Conservation (phyloP, 768 basidiomycete species). For the Suillus hirtellus region DNA sequence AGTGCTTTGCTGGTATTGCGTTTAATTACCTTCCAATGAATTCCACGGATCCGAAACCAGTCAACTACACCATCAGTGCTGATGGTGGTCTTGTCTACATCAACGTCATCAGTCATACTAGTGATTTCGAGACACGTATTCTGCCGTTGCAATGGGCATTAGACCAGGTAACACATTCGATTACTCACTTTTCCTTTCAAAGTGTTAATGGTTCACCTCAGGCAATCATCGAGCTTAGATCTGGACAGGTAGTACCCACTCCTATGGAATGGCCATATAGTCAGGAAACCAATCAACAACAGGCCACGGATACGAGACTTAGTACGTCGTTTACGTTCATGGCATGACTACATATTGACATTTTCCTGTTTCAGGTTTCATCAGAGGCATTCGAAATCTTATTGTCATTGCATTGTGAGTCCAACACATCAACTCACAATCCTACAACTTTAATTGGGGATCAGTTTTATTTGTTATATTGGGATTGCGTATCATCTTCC, state of each 20-base stretch:
- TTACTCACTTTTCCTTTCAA: background rate
- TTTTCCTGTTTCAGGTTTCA: conserved; percentile 47
- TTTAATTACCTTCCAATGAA: conserved; percentile 58
- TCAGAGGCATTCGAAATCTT: conserved; percentile 59
- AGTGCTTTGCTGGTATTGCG: conserved; percentile 67
- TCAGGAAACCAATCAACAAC: conserved; percentile 64
- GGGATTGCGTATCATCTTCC: conserved; percentile 80
- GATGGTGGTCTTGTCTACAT: conserved; percentile 66
- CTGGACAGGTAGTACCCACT: conserved; percentile 52
- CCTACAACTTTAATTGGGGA: conserved; percentile 3
- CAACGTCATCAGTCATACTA: conserved; percentile 63
- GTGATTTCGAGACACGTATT: conserved; percentile 67
- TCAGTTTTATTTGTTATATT: conserved; percentile 67
- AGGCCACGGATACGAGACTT: conserved; percentile 52
- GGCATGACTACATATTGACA: conserved; percentile 2
- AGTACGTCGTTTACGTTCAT: conserved; percentile 39
- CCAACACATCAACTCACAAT: background rate
- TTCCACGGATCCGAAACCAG: conserved; percentile 28
- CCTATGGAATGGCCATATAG: conserved; percentile 77
- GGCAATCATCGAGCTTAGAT: conserved; percentile 72
- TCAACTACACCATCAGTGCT: conserved; percentile 71
- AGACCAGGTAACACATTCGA: conserved; percentile 45
- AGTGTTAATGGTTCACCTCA: conserved; percentile 24
- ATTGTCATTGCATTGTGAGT: conserved; percentile 69
- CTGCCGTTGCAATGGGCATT: conserved; percentile 78